Evolutionary conservation across 495 filamentous ascomycete species (phyloP).

Genomic region (Pyrenula massariospora): DNA sequence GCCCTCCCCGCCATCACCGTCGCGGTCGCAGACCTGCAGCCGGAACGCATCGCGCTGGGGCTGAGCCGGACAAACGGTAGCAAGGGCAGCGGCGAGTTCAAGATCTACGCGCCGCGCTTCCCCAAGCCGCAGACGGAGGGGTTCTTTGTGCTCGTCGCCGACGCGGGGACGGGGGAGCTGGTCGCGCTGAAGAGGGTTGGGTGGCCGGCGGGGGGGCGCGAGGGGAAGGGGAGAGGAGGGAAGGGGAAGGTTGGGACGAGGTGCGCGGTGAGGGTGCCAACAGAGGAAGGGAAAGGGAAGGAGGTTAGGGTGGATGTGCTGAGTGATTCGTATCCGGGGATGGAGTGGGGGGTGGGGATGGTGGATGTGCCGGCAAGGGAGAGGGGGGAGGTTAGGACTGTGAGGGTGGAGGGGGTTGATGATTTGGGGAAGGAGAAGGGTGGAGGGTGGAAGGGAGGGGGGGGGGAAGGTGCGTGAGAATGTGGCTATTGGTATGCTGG

Average conservation of each 20-base stretch:
- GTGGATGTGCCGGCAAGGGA: background rate
- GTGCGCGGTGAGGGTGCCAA: background rate
- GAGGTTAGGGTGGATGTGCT: slow-evolving; percentile 56
- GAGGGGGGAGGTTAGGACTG: background rate
- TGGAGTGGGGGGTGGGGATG: slow-evolving; percentile 46
- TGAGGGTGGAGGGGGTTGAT: slow-evolving; percentile 1
- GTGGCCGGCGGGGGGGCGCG: slow-evolving; percentile 41
- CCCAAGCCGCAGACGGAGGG: slow-evolving; percentile 94
- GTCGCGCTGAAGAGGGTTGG: slow-evolving; percentile 74
- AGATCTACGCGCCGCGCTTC: slow-evolving; percentile 76
- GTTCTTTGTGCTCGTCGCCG: slow-evolving; percentile 65
- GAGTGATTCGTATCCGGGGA: slow-evolving; percentile 78
- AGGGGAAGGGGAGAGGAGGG: slow-evolving; percentile 12
- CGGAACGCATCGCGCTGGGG: slow-evolving; percentile 44
- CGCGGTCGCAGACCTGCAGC: slow-evolving; percentile 38
- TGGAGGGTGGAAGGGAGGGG: background rate
- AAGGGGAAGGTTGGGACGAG: slow-evolving; percentile 10
- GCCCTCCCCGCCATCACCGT: slow-evolving; percentile 23
- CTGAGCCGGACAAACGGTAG: slow-evolving; percentile 54
- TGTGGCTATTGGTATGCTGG: too few species aligned
- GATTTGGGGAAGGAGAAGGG: background rate
- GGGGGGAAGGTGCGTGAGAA: background rate
- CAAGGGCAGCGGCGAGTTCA: slow-evolving; percentile 37
- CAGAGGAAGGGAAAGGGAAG: slow-evolving; percentile 13
- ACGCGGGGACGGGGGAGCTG: slow-evolving; percentile 52